Base-by-base conservation (phyloP, 2,329 filamentous ascomycete species). In the Curvularia spicifera region DNA sequence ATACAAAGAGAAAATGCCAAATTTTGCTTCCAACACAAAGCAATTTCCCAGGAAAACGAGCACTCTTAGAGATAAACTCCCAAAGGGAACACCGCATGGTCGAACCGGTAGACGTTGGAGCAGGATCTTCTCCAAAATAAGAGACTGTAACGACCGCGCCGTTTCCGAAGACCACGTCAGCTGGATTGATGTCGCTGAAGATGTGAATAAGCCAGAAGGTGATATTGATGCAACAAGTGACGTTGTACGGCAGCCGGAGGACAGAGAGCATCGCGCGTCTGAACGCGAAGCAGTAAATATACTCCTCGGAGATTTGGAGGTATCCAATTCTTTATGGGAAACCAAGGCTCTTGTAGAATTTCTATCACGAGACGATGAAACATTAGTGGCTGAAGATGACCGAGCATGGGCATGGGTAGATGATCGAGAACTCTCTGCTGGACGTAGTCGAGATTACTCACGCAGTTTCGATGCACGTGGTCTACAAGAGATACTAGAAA, bases 341-440 rank as follows among this genome's bases (percentile, higher is more conserved):
- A 15, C 39, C 9, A 52, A 52, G 15, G 50, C 43, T 6, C 28
- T 52, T 13, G 15, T 9, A 2, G 33, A 33, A 12, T 52, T 52
- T 13, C 10, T 52, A 9, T 18, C 22, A 18, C 8, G 22, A 7
- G 29, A 35, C 2, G 20, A 52, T 5, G 20, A 24, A 5, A 10
- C 4, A 26, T 44, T 18, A 6, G 29, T 33, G 13, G 22, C 18
- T 24, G 4, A 24, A 26, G 44, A 54, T n/a, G 39, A 10, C 22
- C 20, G 42, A 26, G 43, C 46, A 37, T 46, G 51, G 47, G 56
- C 56, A n/a, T 55, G 51, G 56, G 18, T 59, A 12, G 47, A 55
- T 28, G 56, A 59, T 49, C 56, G 47, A n/a, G 43, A 39, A 20
- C 28, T 22, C 9, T 28, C 10, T 4, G 31, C 33, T 18, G 51